phyloP scores from a whole-genome alignment of 257 asterid genomes.

The Petunia axillaris region DNA sequence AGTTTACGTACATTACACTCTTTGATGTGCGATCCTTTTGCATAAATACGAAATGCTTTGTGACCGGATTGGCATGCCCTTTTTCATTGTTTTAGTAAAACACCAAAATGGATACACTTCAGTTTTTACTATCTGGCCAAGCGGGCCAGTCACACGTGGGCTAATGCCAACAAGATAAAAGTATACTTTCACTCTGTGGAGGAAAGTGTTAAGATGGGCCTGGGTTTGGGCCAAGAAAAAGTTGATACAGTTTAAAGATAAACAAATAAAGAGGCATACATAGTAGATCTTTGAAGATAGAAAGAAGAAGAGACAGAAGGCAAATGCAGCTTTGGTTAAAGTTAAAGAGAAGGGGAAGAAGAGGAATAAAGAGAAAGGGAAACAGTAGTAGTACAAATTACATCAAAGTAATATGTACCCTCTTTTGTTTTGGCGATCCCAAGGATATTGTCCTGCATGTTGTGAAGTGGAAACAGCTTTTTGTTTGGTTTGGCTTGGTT shows the following conservation, averaged over 20 bases:
- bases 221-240: not conserved
- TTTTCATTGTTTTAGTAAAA: too few relatives aligned
- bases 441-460: conserved; percentile 42
- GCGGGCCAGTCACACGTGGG: too few relatives aligned
- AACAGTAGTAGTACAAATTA: not conserved
- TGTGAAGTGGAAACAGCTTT: conserved; percentile 30
- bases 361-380: conserved; percentile 46
- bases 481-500: conserved; percentile 9
- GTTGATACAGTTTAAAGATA: not conserved
- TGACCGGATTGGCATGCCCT: too few relatives aligned
- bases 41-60: too few relatives aligned
- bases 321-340: conserved; percentile 37
- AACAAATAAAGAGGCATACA: not conserved
- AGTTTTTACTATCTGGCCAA: too few relatives aligned
- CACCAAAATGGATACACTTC: too few relatives aligned
- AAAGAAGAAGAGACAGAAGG: conserved; percentile 11
- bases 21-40: too few relatives aligned
- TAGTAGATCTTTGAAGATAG: not conserved
- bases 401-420: not conserved
- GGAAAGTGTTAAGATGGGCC: conserved; percentile 11
- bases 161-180: too few relatives aligned
- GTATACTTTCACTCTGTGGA: not conserved
- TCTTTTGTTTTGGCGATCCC: conserved; percentile 46
- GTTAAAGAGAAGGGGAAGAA: conserved; percentile 21
- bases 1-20: too few relatives aligned